phyloP scores from a whole-genome alignment of 108 stramenopile species.

The Skeletonema grethae region DNA sequence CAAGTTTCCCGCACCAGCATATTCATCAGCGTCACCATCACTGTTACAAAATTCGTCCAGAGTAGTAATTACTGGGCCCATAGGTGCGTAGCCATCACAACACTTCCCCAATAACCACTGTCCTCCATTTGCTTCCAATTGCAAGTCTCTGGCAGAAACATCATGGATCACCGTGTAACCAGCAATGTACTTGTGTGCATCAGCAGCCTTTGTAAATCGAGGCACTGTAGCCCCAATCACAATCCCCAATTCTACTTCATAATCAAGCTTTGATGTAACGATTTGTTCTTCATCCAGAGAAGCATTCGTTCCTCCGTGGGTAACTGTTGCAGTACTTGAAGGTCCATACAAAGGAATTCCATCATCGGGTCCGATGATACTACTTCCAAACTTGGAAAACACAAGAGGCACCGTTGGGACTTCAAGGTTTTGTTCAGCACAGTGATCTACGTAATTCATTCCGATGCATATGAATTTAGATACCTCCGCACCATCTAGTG shows the following conservation, averaged over 20 bases:
- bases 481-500: conserved; percentile 54
- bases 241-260: conserved; percentile 68
- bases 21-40: conserved; percentile 18
- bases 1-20: conserved; percentile 45
- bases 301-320: conserved; percentile 24
- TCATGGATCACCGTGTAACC: conserved; percentile 70
- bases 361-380: conserved; percentile 51
- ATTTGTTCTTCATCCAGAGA: conserved; percentile 16
- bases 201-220: conserved; percentile 39
- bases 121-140: conserved; percentile 67
- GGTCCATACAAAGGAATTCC: conserved; percentile 36
- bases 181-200: conserved; percentile 57
- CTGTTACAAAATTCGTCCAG: conserved; percentile 46
- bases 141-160: conserved; percentile 67
- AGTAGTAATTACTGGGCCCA: conserved; percentile 64
- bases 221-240: conserved; percentile 58
- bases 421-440: conserved; percentile 51
- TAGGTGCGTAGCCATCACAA: conserved; percentile 60
- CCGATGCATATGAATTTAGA: conserved; percentile 67
- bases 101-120: conserved; percentile 70
- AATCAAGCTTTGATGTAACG: conserved; percentile 61
- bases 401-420: conserved; percentile 62
- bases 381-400: conserved; percentile 59
- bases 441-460: conserved; percentile 68
- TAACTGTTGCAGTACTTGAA: not conserved